Evolutionary conservation across 2,329 filamentous ascomycete species (phyloP), one percentile per base, ranked within the genome.

Genomic region (Coniosporium tulheliwenetii): DNA sequence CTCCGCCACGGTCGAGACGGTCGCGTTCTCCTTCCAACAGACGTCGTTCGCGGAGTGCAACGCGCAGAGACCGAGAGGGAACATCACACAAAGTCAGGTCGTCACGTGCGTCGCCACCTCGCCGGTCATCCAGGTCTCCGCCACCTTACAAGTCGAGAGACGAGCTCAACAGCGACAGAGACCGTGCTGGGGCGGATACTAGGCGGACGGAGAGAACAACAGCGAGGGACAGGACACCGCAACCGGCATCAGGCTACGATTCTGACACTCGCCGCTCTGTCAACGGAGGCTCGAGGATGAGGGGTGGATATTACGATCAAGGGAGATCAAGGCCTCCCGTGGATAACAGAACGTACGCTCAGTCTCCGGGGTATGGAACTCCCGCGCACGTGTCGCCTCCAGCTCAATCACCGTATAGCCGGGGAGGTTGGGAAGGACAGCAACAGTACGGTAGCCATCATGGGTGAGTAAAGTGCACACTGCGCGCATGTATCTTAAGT

Each of bases 311-410:
- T 43, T 48, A 26, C 10, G 16, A 56, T 19, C 57, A 57, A 39
- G 56, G 55, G 29, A 53, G 65, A 32, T 58, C 60, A 37, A 57
- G 62, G 32, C 59, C 62, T 38, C 59, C 59, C 44, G 48, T 62
- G 38, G 61, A 67, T 43, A 59, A 59, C 15, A 59, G 64, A 33
- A 65, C 69, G 41, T 74, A 72, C 49, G 67, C 68, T 16, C 68
- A 71, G 37, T 77, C 76, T n/a, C 71, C 77, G 33, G 69, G 73
- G 41, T 73, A 74, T 49, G 62, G 65, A 47, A 66, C 67, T 15
- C 68, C 73, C 14, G 69, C 71, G 48, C 73, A 75, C 48, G 70
- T 69, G 37, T 79, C 77, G 13, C 75, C 78, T n/a, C 70, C 70
- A 44, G 65, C 67, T 8, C 70, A 73, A 36, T 79, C 77, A 33